Conservation (phyloP, 345 rosid species). For the Salix viminalis region DNA sequence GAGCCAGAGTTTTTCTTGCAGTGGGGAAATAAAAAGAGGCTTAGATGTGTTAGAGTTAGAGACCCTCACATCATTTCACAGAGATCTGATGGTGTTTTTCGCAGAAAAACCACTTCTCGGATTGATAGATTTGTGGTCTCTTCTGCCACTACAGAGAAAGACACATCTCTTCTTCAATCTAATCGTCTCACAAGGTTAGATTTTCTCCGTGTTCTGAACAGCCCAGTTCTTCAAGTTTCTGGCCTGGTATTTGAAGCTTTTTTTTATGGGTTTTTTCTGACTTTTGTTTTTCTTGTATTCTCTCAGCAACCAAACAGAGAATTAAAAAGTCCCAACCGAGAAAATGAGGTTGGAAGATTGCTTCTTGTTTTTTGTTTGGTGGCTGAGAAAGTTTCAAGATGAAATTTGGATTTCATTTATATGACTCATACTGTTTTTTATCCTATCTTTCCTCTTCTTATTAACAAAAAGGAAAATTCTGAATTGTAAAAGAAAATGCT, state of each 20-base stretch:
- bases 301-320: slow-evolving; percentile 25
- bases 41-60: slow-evolving; percentile 71
- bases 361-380: slow-evolving; percentile 14
- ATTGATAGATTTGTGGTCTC: slow-evolving; percentile 35
- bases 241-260: neutral
- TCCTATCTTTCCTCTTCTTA: neutral
- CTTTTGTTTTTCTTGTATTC: neutral
- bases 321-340: neutral
- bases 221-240: neutral
- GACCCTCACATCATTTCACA: slow-evolving; percentile 45
- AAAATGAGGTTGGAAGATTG: slow-evolving; percentile 8
- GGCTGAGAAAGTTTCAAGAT: neutral
- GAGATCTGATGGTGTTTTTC: slow-evolving; percentile 42
- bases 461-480: slow-evolving; percentile 7
- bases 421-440: neutral
- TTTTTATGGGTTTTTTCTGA: neutral
- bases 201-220: neutral
- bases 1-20: slow-evolving; percentile 54
- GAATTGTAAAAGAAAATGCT: slow-evolving; percentile 4
- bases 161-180: slow-evolving; percentile 36
- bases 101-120: slow-evolving; percentile 46
- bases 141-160: slow-evolving; percentile 29
- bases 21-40: slow-evolving; percentile 76
- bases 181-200: slow-evolving; percentile 51
- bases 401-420: neutral